Percentiles rank a stretch among this genome's conserved stretches.
phyloP scores from a whole-genome alignment of 129 eudicot species.

The Flaveria robusta region DNA sequence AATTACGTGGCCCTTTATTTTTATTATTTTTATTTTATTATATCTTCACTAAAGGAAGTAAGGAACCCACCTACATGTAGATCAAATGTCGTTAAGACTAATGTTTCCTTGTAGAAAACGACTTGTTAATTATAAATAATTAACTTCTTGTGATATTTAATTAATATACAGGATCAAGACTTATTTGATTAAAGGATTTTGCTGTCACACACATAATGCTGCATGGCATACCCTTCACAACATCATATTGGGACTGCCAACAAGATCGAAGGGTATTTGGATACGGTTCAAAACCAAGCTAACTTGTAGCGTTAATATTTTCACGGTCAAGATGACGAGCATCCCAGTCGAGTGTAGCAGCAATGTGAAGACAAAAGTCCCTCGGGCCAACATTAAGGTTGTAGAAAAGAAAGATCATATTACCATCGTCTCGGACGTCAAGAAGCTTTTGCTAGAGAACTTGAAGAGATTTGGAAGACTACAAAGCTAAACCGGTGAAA shows the following conservation, averaged over 20 bases:
- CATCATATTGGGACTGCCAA: conserved; percentile 87
- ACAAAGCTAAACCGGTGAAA: conserved; percentile 26
- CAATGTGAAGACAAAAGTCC: conserved; percentile 65
- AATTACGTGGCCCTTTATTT: conserved; percentile 19
- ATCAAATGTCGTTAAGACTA: conserved; percentile 46
- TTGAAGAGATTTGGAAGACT: conserved; percentile 78
- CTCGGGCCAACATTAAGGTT: conserved; percentile 76
- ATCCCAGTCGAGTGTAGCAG: conserved; percentile 88
- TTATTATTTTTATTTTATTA: neutral
- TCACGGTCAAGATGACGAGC: conserved; percentile 88
- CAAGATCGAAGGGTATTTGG: conserved; percentile 72
- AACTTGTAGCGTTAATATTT: conserved; percentile 59
- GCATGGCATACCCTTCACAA: conserved; percentile 99
- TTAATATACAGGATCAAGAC: conserved; percentile 59
- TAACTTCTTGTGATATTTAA: conserved; percentile 12
- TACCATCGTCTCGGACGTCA: conserved; percentile 88
- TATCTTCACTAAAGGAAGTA: neutral
- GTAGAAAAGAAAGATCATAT: conserved; percentile 81
- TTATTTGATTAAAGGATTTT: conserved; percentile 76
- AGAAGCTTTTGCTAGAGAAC: conserved; percentile 83
- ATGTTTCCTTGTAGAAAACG: conserved; percentile 21
- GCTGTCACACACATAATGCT: conserved; percentile 89
- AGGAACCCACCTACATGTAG: conserved; percentile 26
- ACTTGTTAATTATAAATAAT: conserved; percentile 4
- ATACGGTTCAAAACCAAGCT: conserved; percentile 47